phyloP scores from a whole-genome alignment of 805 yeast genomes.

The Wickerhamiella parazyma region DNA sequence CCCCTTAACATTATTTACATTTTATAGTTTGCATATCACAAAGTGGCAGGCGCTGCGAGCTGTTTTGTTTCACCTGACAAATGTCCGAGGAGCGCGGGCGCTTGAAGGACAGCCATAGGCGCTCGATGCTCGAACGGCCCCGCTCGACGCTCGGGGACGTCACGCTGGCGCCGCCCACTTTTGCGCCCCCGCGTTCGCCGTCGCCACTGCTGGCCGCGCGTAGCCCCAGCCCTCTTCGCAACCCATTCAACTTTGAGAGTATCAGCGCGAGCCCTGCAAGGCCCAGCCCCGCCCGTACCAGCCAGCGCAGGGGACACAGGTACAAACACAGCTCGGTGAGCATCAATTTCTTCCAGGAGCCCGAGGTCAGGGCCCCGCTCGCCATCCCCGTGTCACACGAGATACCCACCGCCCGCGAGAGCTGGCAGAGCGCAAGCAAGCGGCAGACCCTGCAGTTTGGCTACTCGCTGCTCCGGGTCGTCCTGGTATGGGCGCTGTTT shows the following conservation, averaged over 20 bases:
- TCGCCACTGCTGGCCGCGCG: conserved; percentile 3
- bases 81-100: neutral
- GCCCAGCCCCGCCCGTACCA: conserved; percentile 14
- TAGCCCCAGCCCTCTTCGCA: conserved; percentile 9
- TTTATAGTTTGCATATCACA: too few relatives aligned
- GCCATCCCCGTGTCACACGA: conserved; percentile 53
- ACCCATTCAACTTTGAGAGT: conserved; percentile 56
- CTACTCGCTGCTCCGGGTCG: conserved; percentile 48
- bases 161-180: neutral
- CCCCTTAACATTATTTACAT: too few relatives aligned
- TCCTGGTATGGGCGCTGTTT: conserved; percentile 43
- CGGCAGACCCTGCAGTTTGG: conserved; percentile 44
- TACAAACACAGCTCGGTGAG: conserved; percentile 94
- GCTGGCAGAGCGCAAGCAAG: conserved; percentile 42
- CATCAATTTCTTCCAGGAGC: conserved; percentile 90
- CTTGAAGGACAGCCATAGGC: neutral
- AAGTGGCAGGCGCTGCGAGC: too few relatives aligned
- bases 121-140: neutral
- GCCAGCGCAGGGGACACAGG: conserved; percentile 75
- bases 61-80: neutral
- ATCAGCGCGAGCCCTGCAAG: conserved; percentile 23
- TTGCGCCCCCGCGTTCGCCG: neutral
- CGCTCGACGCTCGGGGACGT: neutral
- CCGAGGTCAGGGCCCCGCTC: conserved; percentile 55
- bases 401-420: conserved; percentile 56